A percentile compares a stretch with the other conserved stretches of the same genome.
Evolutionary conservation across 2,329 filamentous ascomycete species (phyloP).

Genomic region (Penicillium sp.): DNA sequence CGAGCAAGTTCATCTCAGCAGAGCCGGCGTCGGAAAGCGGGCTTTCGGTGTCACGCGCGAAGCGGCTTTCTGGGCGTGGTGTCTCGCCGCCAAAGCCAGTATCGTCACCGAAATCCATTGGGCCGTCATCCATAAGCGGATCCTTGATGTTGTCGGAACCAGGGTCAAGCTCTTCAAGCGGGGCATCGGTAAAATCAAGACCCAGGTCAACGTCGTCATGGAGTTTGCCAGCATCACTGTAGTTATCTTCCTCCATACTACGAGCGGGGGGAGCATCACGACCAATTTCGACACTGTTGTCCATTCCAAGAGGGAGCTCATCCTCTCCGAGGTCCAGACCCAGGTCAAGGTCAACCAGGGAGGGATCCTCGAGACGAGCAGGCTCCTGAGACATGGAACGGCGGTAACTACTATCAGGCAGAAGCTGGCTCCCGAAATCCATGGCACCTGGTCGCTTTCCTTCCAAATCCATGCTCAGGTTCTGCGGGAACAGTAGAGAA

Average conservation of each 20-base stretch:
- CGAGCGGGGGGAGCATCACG: constrained; percentile 76
- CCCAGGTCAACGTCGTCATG: constrained; percentile 59
- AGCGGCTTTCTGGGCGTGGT: constrained; percentile 52
- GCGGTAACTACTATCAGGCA: constrained; percentile 66
- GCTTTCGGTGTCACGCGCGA: constrained; percentile 69
- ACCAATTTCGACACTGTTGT: constrained; percentile 80
- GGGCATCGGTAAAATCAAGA: constrained; percentile 16
- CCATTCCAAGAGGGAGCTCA: constrained; percentile 67
- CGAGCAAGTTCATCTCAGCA: constrained; percentile 60
- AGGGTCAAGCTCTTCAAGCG: constrained; percentile 30
- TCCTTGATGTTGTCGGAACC: constrained; percentile 51
- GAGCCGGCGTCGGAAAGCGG: constrained; percentile 72
- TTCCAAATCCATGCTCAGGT: constrained; percentile 54
- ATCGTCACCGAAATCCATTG: constrained; percentile 53
- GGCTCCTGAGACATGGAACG: constrained; percentile 54
- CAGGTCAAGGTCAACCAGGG: constrained; percentile 76
- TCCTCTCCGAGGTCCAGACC: constrained; percentile 70
- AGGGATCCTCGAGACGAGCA: constrained; percentile 64
- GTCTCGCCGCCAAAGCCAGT: constrained; percentile 63
- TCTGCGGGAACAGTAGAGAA: constrained; percentile 77
- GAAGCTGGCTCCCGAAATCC: constrained; percentile 75
- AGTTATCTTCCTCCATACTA: constrained; percentile 58
- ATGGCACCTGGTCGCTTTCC: constrained; percentile 43
- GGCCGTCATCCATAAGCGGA: constrained; percentile 57
- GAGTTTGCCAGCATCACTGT: constrained; percentile 66